Base-by-base conservation (phyloP, 169 alveolate genomes). In the Cryptosporidium bovis region DNA sequence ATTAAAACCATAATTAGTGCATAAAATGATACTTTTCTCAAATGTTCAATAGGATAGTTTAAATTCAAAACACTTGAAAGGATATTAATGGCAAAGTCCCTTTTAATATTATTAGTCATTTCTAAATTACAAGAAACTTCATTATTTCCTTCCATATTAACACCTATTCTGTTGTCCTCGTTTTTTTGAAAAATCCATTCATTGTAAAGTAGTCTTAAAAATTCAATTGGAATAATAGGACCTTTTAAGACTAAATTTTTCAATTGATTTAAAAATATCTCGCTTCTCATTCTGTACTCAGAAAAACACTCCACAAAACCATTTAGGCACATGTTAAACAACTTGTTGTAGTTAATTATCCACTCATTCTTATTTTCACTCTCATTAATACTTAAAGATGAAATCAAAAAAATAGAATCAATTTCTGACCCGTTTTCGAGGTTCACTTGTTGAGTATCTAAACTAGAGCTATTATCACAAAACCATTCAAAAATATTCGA, bases 21-120 rank as follows among this genome's bases (percentile, higher is more conserved):
- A 36, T 58, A 77, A 46, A 34, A 77, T n/a, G 87, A 56, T 15
- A 62, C 1, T 24, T 62, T 62, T n/a, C 65, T 55, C 20, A 62
- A n/a, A 24, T 77, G 27, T 27, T 56, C 48, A 15, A 60, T n/a
- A 2, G 87, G 71, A 24, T 77, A 60, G 36, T 60, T 77, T 20
- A 56, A 62, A 60, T 77, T 50, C 31, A 77, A 27, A 44, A 77
- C 13, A 18, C 44, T 71, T 40, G 27, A 60, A 44, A 77, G 40
- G 13, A 77, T 56, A 27, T 77, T 62, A 33, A 77, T 20, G 53
- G 87, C 87, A 62, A 58, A 77, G 18, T 69, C 83, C 51, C 83
- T 51, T 16, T 69, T 69, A 8, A 69, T 20, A 7, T 18, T 56
- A 36, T 29, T 69, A 53, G 33, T 53, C 48, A 8, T 40, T 8